Base-by-base conservation (phyloP, 1,284 basidiomycete genomes). In the Ustilago bromivora region DNA sequence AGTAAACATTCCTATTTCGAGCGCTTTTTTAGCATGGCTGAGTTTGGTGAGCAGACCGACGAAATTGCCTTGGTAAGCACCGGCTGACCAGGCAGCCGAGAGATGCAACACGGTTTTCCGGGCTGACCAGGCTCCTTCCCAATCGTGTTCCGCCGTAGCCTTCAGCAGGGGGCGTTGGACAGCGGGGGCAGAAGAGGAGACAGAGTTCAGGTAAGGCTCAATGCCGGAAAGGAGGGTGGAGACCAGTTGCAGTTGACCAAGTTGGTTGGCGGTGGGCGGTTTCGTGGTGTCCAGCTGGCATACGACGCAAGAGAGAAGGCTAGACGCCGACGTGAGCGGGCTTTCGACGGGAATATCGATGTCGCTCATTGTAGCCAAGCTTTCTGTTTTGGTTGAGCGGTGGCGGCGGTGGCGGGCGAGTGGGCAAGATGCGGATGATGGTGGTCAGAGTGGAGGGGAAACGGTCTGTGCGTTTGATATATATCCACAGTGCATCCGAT, bases 1-100 rank as follows among this genome's bases (percentile, higher is more conserved):
- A 3, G 81, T 82, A 31, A 81, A 81, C 81, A 82, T 82, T 56
- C 81, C 81, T 32, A 81, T 79, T 60, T 82, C 81, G 36, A 82
- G 66, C 15, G 76, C 81, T 13, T 76, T 68, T 53, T 69, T 76
- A 1, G 81, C 79, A 1, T 43, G 46, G 17, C 74, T 72, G 43
- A 76, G 54, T 32, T 60, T 59, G 38, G 79, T 80, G 10, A 82
- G 65, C 52, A 76, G 58, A 13, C 77, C 81, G 23, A 82, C 71
- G 49, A 79, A 75, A 36, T 67, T 72, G 32, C 81, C 81, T 51
- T 82, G 77, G 57, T 82, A 82, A 0, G 71, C 71, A 10, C 81
- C 81, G 0, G 81, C 81, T 2, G 69, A 73, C 76, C 76, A 82
- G 1, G 65, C 62, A 0, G 77, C 62, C 1, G 61, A 61, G 15